These are phyloP conservation scores for Thermothielavioides terrestris DNA, from an alignment of 495 filamentous ascomycete genomes.

Conservation along the genomic window DNA sequence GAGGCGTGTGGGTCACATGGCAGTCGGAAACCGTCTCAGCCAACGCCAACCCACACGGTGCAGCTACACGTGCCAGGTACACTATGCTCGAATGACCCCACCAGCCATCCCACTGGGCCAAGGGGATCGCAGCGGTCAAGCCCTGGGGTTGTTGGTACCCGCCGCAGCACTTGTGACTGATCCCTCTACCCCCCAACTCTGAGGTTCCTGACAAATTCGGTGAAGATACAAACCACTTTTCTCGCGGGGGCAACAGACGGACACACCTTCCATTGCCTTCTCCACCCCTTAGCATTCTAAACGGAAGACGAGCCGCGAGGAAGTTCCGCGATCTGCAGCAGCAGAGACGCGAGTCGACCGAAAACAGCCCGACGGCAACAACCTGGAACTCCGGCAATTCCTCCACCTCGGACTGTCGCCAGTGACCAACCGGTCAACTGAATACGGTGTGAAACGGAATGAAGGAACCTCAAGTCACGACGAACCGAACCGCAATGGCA, in stretches of 20 bases:
- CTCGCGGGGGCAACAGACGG: background rate
- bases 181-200: constrained; percentile 4
- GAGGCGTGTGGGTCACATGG: constrained; percentile 14
- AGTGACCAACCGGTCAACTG: background rate
- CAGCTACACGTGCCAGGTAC: too few relatives aligned
- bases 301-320: background rate
- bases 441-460: constrained; percentile 1
- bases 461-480: background rate
- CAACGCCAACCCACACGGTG: constrained; percentile 8
- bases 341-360: background rate
- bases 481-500: constrained; percentile 20
- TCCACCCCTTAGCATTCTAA: background rate
- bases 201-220: background rate
- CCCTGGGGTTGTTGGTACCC: constrained; percentile 11
- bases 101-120: constrained; percentile 14
- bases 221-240: constrained; percentile 13
- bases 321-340: background rate
- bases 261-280: too few relatives aligned
- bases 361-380: background rate
- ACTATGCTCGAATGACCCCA: background rate
- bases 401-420: background rate
- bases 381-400: background rate
- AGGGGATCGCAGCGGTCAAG: background rate
- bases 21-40: background rate
- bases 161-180: constrained; percentile 15